phyloP scores from a whole-genome alignment of 2,329 filamentous ascomycete genomes.

The Pyrenophora seminiperda region DNA sequence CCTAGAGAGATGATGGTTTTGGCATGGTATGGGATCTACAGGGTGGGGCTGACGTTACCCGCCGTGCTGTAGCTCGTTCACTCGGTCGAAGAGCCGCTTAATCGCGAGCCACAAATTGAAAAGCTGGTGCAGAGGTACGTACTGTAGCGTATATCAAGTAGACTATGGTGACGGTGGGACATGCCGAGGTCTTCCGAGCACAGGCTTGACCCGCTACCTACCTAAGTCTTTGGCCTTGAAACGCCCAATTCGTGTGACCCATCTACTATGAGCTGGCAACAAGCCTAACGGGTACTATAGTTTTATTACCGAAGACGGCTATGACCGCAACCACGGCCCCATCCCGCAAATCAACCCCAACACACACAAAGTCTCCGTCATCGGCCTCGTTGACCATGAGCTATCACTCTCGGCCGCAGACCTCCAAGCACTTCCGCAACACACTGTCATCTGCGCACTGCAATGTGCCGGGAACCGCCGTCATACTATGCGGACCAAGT shows the following conservation, averaged over 20 bases:
- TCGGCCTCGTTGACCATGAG: slow-evolving; percentile 54
- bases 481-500: slow-evolving; percentile 64
- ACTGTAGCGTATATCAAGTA: not conserved
- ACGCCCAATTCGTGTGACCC: not conserved
- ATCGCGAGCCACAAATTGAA: slow-evolving; percentile 54
- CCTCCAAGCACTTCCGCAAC: slow-evolving; percentile 57
- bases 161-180: not conserved
- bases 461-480: slow-evolving; percentile 66
- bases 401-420: slow-evolving; percentile 55
- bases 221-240: too few relatives aligned
- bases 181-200: too few relatives aligned
- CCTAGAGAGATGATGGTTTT: not conserved
- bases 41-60: slow-evolving; percentile 18
- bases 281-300: slow-evolving; percentile 23
- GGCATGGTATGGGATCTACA: not conserved
- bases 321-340: slow-evolving; percentile 63
- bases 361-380: slow-evolving; percentile 53
- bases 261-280: not conserved
- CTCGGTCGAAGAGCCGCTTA: slow-evolving; percentile 54
- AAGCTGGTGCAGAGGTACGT: slow-evolving; percentile 53
- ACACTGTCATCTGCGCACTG: slow-evolving; percentile 61
- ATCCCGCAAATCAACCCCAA: slow-evolving; percentile 56
- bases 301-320: slow-evolving; percentile 58
- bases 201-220: too few relatives aligned
- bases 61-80: slow-evolving; percentile 49